Evolutionary conservation across 257 asterid genomes (phyloP).

Genomic region (Sherardia arvensis): DNA sequence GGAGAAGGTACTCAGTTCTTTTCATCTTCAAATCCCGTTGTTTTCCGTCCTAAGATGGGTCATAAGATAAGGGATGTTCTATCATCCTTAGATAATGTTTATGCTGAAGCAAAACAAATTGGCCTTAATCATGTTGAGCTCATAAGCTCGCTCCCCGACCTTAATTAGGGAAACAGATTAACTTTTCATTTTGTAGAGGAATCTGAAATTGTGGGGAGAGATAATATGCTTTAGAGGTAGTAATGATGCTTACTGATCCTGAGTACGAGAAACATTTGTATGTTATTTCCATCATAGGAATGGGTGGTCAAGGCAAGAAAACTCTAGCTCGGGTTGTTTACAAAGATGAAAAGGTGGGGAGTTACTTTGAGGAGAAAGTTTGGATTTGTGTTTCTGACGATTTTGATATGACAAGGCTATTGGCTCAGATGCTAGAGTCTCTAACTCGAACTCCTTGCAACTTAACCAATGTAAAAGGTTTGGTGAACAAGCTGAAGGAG

Average conservation of each 20-base stretch:
- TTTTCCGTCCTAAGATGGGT: neutral
- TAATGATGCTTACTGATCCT: neutral
- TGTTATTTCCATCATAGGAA: slow-evolving; percentile 11
- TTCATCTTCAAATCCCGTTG: neutral
- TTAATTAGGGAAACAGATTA: neutral
- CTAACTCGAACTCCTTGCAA: neutral
- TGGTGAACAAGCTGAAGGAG: slow-evolving; percentile 4
- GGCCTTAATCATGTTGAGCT: neutral
- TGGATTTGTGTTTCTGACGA: slow-evolving; percentile 21
- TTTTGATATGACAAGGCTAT: neutral
- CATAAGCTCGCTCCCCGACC: neutral
- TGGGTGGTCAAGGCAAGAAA: slow-evolving; percentile 21
- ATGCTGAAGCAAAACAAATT: neutral
- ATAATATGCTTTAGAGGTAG: neutral
- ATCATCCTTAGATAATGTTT: neutral
- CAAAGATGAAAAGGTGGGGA: neutral
- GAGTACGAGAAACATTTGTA: neutral
- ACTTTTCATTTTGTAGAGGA: neutral
- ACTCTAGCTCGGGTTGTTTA: slow-evolving; percentile 11
- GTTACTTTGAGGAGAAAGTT: slow-evolving; percentile 3
- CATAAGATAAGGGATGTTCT: neutral
- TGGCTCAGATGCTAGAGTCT: slow-evolving; percentile 11
- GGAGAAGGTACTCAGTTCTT: slow-evolving; percentile 9
- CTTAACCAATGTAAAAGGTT: slow-evolving; percentile 8
- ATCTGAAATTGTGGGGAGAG: neutral